These are phyloP conservation scores for Diaporthe sp. DNA, from an alignment of 2,329 filamentous ascomycete genomes.

Conservation along the genomic window DNA sequence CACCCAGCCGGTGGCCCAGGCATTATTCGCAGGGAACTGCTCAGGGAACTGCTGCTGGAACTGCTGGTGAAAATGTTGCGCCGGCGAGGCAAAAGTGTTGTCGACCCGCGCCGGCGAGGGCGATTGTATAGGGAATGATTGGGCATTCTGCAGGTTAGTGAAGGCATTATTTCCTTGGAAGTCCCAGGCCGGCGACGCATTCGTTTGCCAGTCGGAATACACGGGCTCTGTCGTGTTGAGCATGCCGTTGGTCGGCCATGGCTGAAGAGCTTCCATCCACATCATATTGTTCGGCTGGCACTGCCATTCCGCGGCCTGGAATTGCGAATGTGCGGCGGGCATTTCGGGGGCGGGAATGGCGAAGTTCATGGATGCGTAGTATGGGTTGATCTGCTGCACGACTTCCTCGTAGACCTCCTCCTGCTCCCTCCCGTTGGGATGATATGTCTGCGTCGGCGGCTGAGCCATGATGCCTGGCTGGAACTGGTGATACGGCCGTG, in stretches of 20 bases:
- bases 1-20: constrained; percentile 2
- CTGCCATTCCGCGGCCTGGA: constrained; percentile 27
- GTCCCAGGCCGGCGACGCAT: constrained; percentile 11
- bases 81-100: neutral
- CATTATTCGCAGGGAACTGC: neutral
- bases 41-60: too few relatives aligned
- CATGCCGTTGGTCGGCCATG: constrained; percentile 15
- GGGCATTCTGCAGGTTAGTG: neutral
- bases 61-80: neutral
- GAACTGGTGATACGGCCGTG: neutral
- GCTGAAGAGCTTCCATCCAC: constrained; percentile 23
- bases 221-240: neutral
- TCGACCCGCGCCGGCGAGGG: neutral
- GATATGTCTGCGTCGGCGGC: neutral
- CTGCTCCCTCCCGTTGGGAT: neutral
- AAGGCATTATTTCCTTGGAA: constrained; percentile 1
- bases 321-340: constrained; percentile 18
- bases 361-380: constrained; percentile 8
- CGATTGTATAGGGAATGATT: neutral
- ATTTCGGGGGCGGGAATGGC: neutral
- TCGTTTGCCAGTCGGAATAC: constrained; percentile 7
- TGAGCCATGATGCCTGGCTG: constrained; percentile 2
- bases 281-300: constrained; percentile 21
- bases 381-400: constrained; percentile 22
- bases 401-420: constrained; percentile 19